Conservation (phyloP, 1,284 basidiomycete species). For the Fomitopsis betulina region DNA sequence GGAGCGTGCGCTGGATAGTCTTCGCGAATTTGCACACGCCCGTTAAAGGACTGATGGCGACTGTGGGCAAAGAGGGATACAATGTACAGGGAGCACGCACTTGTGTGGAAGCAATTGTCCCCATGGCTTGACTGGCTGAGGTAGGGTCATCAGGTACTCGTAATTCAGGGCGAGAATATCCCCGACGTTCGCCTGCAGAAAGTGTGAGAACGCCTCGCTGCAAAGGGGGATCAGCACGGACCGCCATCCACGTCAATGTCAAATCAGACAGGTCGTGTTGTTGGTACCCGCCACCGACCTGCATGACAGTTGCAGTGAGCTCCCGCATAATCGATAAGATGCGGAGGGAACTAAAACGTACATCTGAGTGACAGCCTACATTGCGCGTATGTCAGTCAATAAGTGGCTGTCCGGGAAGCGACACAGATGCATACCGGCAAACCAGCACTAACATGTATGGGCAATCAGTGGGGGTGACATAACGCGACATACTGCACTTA, state of each 20-base stretch:
- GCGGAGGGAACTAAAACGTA: background rate
- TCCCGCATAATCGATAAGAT: background rate
- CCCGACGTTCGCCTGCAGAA: conserved; percentile 47
- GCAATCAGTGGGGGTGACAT: background rate
- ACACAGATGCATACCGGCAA: conserved; percentile 38
- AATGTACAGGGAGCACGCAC: conserved; percentile 31
- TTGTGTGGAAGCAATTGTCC: conserved; percentile 55
- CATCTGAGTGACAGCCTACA: conserved; percentile 12
- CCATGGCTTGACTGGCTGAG: conserved; percentile 52
- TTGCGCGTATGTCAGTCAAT: background rate
- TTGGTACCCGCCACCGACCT: conserved; percentile 67
- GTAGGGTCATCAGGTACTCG: conserved; percentile 46
- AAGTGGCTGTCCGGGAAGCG: background rate
- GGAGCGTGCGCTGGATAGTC: conserved; percentile 42
- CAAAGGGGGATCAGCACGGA: conserved; percentile 26
- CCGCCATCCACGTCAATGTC: conserved; percentile 64
- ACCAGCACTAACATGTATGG: conserved; percentile 50
- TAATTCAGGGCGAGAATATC: conserved; percentile 52
- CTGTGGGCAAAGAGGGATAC: background rate
- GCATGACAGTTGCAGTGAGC: background rate
- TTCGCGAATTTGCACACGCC: conserved; percentile 49
- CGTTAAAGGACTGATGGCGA: conserved; percentile 36
- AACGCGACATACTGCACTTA: background rate
- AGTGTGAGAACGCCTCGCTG: conserved; percentile 1
- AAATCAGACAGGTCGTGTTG: conserved; percentile 64